Evolutionary conservation across 345 rosid genomes (phyloP).

Genomic region (Brassica nigra): DNA sequence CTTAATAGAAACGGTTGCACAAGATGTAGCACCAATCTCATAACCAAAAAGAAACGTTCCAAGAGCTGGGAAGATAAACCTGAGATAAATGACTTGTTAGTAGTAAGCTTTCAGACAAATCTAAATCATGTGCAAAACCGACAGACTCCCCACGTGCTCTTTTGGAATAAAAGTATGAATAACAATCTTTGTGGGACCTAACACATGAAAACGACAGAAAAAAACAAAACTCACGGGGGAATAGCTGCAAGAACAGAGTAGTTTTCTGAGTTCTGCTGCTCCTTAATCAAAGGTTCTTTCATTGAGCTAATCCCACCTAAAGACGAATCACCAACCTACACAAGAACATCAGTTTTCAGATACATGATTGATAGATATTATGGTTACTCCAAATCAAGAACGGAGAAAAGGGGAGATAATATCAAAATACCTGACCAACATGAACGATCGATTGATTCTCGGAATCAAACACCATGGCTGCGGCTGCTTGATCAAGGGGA

Average conservation of each 20-base stretch:
- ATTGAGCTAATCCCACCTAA: conserved; percentile 51
- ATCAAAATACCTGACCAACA: conserved; percentile 47
- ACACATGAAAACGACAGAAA: conserved; percentile 5
- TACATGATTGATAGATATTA: not conserved
- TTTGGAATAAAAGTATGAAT: not conserved
- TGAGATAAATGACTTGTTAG: conserved; percentile 42
- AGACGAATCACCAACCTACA: conserved; percentile 62
- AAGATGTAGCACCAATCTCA: conserved; percentile 94
- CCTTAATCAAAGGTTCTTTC: conserved; percentile 63
- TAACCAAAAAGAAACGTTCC: conserved; percentile 94
- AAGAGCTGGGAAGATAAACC: conserved; percentile 95
- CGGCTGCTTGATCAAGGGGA: conserved; percentile 17
- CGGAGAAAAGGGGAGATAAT: not conserved
- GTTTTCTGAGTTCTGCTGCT: conserved; percentile 46
- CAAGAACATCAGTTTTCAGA: not conserved
- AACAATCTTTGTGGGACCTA: not conserved
- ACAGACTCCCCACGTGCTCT: conserved; percentile 5
- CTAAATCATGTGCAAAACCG: conserved; percentile 5
- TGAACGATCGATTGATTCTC: conserved; percentile 48
- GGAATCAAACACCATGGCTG: conserved; percentile 55
- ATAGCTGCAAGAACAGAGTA: conserved; percentile 66
- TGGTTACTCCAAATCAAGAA: not conserved
- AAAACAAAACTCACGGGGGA: conserved; percentile 65
- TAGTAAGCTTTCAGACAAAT: conserved; percentile 16
- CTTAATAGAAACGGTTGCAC: conserved; percentile 80